Percentiles rank a stretch among this genome's conserved stretches.
Evolutionary conservation across 2,329 filamentous ascomycete species (phyloP).

Genomic region (Cordyceps militaris): DNA sequence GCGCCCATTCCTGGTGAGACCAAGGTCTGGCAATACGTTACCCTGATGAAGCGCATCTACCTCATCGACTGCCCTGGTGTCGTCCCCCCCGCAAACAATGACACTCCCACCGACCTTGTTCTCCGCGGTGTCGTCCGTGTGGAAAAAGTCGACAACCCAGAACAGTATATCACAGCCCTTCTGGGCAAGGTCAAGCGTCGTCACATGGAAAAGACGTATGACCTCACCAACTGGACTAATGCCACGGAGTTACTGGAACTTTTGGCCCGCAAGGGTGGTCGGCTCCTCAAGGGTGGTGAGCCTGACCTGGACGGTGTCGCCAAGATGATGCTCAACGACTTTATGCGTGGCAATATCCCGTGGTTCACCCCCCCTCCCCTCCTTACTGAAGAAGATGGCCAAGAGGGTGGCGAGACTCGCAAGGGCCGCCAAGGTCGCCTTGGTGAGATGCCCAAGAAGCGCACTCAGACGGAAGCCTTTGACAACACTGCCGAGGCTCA

Average conservation of each 20-base stretch:
- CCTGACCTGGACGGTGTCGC: conserved; percentile 91
- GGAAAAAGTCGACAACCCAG: conserved; percentile 92
- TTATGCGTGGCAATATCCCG: conserved; percentile 87
- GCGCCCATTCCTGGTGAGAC: conserved; percentile 95
- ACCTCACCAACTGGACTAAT: conserved; percentile 70
- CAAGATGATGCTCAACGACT: conserved; percentile 95
- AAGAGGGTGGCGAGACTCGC: conserved; percentile 43
- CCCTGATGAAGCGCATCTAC: conserved; percentile 81
- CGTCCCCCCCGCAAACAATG: conserved; percentile 78
- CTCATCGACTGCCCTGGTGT: conserved; percentile 96
- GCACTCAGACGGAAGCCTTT: conserved; percentile 40
- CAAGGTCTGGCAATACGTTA: conserved; percentile 97
- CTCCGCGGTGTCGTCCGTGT: conserved; percentile 87
- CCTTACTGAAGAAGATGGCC: too few relatives aligned
- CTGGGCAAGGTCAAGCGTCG: conserved; percentile 73
- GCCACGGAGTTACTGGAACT: conserved; percentile 79
- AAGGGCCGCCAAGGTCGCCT: conserved; percentile 69
- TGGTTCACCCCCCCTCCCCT: conserved; percentile 85
- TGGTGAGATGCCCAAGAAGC: conserved; percentile 82
- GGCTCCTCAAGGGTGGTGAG: conserved; percentile 86
- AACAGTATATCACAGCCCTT: conserved; percentile 87
- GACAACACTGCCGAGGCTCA: conserved; percentile 26
- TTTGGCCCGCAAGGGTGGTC: conserved; percentile 78
- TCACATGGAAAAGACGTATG: conserved; percentile 90
- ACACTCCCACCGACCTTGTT: conserved; percentile 81